phyloP scores from a whole-genome alignment of 768 basidiomycete species.

The Mycena chlorophos region DNA sequence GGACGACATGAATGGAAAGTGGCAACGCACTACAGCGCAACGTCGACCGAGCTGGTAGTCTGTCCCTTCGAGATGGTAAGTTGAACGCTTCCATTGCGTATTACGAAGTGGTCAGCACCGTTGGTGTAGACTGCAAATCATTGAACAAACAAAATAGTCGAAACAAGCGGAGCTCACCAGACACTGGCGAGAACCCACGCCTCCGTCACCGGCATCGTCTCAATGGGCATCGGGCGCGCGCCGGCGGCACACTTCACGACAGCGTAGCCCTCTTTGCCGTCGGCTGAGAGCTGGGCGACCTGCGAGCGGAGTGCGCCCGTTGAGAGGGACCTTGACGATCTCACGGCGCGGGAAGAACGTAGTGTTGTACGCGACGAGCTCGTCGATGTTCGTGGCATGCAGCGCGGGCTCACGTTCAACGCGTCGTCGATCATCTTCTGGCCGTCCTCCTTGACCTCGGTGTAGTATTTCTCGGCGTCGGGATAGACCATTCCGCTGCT shows the following conservation, averaged over 20 bases:
- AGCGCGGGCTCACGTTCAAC: constrained; percentile 46
- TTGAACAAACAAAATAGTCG: background rate
- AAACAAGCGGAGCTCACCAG: constrained; percentile 49
- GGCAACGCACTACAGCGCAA: constrained; percentile 58
- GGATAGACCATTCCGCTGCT: constrained; percentile 93
- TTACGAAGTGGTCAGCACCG: constrained; percentile 65
- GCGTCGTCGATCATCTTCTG: constrained; percentile 73
- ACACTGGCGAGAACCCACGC: constrained; percentile 61
- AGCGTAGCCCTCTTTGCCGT: constrained; percentile 68
- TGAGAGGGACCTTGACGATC: constrained; percentile 66
- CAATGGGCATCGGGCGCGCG: constrained; percentile 36
- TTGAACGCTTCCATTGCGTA: constrained; percentile 70
- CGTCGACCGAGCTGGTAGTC: constrained; percentile 82
- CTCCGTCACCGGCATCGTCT: constrained; percentile 38
- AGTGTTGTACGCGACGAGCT: constrained; percentile 78
- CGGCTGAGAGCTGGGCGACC: constrained; percentile 66
- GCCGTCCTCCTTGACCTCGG: constrained; percentile 69
- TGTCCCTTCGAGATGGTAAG: constrained; percentile 81
- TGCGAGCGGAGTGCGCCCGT: constrained; percentile 48
- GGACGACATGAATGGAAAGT: background rate
- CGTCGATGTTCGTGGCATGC: constrained; percentile 35
- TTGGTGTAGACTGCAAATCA: constrained; percentile 54
- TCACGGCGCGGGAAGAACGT: constrained; percentile 79
- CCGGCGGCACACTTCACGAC: constrained; percentile 58
- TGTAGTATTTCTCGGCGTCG: constrained; percentile 87